Conservation (phyloP, 2,329 filamentous ascomycete species). For the Drechmeria coniospora region DNA sequence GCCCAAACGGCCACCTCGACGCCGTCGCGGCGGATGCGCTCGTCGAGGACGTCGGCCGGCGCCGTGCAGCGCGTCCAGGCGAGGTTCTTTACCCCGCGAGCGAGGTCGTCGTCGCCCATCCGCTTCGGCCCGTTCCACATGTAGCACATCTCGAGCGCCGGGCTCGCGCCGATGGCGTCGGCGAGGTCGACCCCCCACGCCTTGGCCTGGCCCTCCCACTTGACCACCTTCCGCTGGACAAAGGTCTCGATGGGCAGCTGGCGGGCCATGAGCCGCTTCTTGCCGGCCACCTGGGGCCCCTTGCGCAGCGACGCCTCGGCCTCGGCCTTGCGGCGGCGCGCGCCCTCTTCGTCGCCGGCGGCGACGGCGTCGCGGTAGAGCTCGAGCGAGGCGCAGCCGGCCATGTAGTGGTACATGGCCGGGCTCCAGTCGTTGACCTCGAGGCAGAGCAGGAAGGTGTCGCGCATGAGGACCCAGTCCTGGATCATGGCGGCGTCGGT, state of each 20-base stretch:
- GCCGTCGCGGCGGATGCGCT: constrained; percentile 32
- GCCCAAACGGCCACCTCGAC: constrained; percentile 51
- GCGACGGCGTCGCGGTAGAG: constrained; percentile 52
- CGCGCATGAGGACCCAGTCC: constrained; percentile 57
- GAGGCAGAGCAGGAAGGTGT: constrained; percentile 58
- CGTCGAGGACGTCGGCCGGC: constrained; percentile 20
- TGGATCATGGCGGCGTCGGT: constrained; percentile 67
- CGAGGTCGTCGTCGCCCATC: constrained; percentile 52
- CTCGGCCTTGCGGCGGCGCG: constrained; percentile 40
- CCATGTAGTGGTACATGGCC: constrained; percentile 78
- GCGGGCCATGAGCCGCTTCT: constrained; percentile 78
- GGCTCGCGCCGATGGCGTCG: constrained; percentile 69
- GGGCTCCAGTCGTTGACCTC: constrained; percentile 86
- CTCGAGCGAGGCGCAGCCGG: constrained; percentile 63
- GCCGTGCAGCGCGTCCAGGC: constrained; percentile 48
- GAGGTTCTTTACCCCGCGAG: constrained; percentile 46
- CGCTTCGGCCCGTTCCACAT: constrained; percentile 84
- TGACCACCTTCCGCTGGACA: constrained; percentile 65
- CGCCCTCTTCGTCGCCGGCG: constrained; percentile 23
- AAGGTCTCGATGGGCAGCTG: constrained; percentile 86
- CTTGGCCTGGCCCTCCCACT: constrained; percentile 71
- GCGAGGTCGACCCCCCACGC: constrained; percentile 51
- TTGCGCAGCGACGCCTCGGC: constrained; percentile 58
- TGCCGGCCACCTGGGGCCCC: constrained; percentile 59
- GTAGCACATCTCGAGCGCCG: constrained; percentile 81